These are phyloP conservation scores for Plasmodium reichenowi DNA, from an alignment of 169 alveolate genomes.

Conservation along the genomic window DNA sequence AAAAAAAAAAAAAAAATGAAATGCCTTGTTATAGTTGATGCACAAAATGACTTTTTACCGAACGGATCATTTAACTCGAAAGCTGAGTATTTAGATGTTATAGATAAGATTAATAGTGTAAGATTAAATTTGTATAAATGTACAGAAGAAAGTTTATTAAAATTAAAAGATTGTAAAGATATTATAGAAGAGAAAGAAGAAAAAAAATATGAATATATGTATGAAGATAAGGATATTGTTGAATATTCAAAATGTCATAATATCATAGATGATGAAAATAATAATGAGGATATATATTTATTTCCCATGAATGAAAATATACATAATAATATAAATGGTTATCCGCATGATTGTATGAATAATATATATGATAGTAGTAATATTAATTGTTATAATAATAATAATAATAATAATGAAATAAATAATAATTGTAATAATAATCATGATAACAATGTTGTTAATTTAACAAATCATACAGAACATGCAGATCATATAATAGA, in stretches of 20 bases:
- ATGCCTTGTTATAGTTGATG: conserved; percentile 66
- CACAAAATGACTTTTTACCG: conserved; percentile 74
- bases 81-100: conserved; percentile 26
- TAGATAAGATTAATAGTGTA: conserved; percentile 44
- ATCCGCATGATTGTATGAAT: neutral
- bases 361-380: neutral
- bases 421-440: neutral
- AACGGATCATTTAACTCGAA: conserved; percentile 51
- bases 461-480: neutral
- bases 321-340: neutral
- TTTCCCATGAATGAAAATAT: conserved; percentile 21
- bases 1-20: conserved; percentile 31
- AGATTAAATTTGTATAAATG: conserved; percentile 49
- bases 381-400: neutral
- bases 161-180: conserved; percentile 23
- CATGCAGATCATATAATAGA: neutral
- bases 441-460: neutral
- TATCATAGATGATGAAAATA: conserved; percentile 39
- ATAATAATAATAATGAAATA: neutral
- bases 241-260: conserved; percentile 40
- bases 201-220: neutral
- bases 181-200: conserved; percentile 14
- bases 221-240: conserved; percentile 21
- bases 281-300: conserved; percentile 24
- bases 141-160: conserved; percentile 22